phyloP scores from a whole-genome alignment of 1,284 basidiomycete species.

The Apiotrichum sp. region DNA sequence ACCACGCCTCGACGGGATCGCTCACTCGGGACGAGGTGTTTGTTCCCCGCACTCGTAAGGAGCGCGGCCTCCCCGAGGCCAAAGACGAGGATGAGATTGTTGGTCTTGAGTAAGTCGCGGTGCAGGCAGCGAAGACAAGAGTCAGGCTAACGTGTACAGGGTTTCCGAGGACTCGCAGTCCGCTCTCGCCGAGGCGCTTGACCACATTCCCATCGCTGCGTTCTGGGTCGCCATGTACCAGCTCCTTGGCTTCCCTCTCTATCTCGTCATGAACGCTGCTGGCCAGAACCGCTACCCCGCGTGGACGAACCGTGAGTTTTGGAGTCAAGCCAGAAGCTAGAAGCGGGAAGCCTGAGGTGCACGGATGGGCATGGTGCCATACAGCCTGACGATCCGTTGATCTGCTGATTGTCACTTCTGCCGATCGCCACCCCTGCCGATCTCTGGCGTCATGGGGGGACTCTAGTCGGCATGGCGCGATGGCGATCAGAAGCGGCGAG shows the following conservation, averaged over 20 bases:
- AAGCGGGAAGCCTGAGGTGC: too few relatives aligned
- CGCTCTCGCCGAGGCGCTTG: conserved; percentile 78
- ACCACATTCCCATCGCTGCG: conserved; percentile 81
- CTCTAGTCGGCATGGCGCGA: too few relatives aligned
- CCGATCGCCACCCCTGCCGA: too few relatives aligned
- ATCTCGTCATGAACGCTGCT: conserved; percentile 77
- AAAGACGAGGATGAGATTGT: conserved; percentile 58
- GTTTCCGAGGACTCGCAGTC: conserved; percentile 65
- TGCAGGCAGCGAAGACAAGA: too few relatives aligned
- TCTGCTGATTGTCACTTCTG: too few relatives aligned
- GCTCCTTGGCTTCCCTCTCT: conserved; percentile 76
- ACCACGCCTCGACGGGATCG: conserved; percentile 92
- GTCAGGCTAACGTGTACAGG: too few relatives aligned
- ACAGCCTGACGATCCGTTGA: too few relatives aligned
- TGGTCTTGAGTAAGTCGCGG: conserved; percentile 48
- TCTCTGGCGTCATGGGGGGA: too few relatives aligned
- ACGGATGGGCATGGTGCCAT: background rate
- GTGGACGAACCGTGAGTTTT: conserved; percentile 61
- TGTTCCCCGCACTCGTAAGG: conserved; percentile 79
- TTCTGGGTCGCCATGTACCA: conserved; percentile 64
- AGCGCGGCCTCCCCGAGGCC: conserved; percentile 61
- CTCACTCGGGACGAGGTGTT: conserved; percentile 95
- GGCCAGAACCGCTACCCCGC: conserved; percentile 79
- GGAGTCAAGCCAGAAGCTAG: too few relatives aligned
- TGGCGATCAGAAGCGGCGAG: too few relatives aligned